Conservation (phyloP, 805 yeast genomes). For the Zygotorulaspora danielsina region DNA sequence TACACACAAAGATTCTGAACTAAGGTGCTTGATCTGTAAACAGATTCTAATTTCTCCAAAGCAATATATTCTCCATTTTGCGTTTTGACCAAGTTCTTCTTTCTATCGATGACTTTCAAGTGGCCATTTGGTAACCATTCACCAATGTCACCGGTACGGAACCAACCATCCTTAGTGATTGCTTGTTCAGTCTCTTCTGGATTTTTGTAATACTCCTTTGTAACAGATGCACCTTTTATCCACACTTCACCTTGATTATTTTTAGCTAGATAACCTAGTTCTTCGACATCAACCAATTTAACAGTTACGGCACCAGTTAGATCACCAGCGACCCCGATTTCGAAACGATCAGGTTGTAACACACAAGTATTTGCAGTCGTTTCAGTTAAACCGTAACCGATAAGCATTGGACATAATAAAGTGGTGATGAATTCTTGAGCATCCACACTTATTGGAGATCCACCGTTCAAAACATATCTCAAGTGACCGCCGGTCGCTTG, state of each 20-base stretch:
- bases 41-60: constrained; percentile 85
- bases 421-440: constrained; percentile 79
- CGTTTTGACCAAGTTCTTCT: constrained; percentile 93
- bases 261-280: constrained; percentile 86
- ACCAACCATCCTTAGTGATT: constrained; percentile 85
- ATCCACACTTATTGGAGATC: constrained; percentile 77
- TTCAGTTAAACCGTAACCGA: constrained; percentile 96
- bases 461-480: constrained; percentile 76
- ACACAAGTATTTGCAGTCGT: constrained; percentile 86
- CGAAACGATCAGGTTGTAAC: constrained; percentile 59
- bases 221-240: constrained; percentile 69
- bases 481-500: constrained; percentile 93
- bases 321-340: constrained; percentile 76
- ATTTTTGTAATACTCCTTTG: constrained; percentile 76
- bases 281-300: constrained; percentile 85
- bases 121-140: constrained; percentile 83
- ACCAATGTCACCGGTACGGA: constrained; percentile 94
- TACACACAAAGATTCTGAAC: constrained; percentile 86
- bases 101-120: constrained; percentile 83
- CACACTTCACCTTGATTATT: constrained; percentile 91
- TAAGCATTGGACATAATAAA: constrained; percentile 76
- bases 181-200: constrained; percentile 74
- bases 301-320: constrained; percentile 78
- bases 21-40: constrained; percentile 75
- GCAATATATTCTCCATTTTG: constrained; percentile 97